These are phyloP conservation scores for Balakata baccata DNA, from an alignment of 345 rosid species.

Conservation along the genomic window DNA sequence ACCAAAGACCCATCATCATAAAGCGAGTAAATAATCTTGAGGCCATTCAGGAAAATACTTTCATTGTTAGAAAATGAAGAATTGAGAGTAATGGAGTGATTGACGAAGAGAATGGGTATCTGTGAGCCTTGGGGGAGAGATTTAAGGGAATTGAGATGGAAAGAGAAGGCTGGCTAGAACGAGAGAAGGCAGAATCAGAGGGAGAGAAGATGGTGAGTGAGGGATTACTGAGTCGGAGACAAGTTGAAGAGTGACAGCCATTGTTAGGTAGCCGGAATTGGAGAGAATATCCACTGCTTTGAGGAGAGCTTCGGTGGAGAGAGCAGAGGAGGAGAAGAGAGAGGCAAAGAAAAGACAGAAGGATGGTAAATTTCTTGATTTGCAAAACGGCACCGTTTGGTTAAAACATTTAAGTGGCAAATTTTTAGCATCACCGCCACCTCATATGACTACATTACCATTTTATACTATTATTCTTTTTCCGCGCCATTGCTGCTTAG, in stretches of 20 bases:
- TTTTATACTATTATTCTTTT: too few species aligned
- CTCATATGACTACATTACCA: too few species aligned
- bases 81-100: conserved; percentile 39
- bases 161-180: conserved; percentile 46
- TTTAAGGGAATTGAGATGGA: conserved; percentile 31
- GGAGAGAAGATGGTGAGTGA: conserved; percentile 55
- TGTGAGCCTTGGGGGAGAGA: conserved; percentile 32
- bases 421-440: too few species aligned
- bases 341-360: conserved; percentile 1
- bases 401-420: too few species aligned
- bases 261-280: conserved; percentile 29
- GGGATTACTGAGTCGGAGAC: conserved; percentile 8
- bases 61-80: conserved; percentile 9
- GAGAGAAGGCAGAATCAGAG: conserved; percentile 37
- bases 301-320: conserved; percentile 22
- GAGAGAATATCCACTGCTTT: conserved; percentile 32
- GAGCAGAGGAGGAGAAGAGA: conserved; percentile 9
- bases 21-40: conserved; percentile 28
- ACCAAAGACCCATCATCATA: conserved; percentile 39
- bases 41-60: conserved; percentile 24
- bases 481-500: too few species aligned
- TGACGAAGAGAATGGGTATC: conserved; percentile 37
- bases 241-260: conserved; percentile 6
- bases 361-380: too few species aligned
- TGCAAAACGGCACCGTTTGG: too few species aligned